Conservation (phyloP, 306 rosid genomes). For the Potentilla sterilis region DNA sequence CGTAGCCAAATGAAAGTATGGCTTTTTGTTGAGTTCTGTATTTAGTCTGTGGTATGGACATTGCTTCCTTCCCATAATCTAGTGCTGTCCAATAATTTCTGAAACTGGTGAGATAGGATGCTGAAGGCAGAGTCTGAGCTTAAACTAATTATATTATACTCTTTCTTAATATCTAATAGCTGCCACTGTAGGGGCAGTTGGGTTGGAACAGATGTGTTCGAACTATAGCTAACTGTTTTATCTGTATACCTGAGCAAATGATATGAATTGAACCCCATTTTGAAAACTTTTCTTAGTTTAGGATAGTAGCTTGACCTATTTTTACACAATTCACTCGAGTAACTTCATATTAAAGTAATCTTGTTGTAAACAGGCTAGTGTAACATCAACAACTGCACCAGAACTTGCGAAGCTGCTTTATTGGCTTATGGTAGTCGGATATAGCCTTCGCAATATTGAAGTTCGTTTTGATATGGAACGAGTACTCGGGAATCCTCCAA, state of each 20-base stretch:
- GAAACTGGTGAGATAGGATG: not conserved
- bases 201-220: not conserved
- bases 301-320: not conserved
- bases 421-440: conserved; percentile 97
- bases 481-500: conserved; percentile 79
- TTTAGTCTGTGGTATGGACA: not conserved
- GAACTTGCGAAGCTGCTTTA: conserved; percentile 87
- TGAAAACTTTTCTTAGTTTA: not conserved
- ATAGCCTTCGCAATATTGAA: conserved; percentile 91
- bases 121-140: not conserved
- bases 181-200: not conserved
- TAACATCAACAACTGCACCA: conserved; percentile 69
- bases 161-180: not conserved
- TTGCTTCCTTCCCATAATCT: not conserved
- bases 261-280: not conserved
- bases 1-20: conserved; percentile 86
- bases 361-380: conserved; percentile 53
- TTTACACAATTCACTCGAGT: not conserved
- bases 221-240: not conserved
- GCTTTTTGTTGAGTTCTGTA: not conserved
- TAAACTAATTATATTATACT: not conserved
- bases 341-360: not conserved
- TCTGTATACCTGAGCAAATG: not conserved
- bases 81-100: not conserved
- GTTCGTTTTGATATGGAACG: conserved; percentile 97